phyloP scores from a whole-genome alignment of 2,329 filamentous ascomycete genomes.

The Cercospora nicotianae region DNA sequence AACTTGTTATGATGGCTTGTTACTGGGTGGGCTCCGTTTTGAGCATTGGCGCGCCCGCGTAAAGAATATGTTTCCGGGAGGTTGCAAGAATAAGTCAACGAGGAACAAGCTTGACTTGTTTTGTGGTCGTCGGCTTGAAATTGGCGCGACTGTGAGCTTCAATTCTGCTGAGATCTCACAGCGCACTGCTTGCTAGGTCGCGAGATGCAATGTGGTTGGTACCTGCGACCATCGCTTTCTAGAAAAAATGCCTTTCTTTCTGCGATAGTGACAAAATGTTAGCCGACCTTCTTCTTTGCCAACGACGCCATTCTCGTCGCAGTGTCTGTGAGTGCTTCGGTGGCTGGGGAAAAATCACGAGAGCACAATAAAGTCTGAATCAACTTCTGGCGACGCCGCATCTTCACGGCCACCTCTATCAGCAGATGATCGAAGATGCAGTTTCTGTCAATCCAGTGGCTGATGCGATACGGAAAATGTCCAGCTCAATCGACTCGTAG shows the following conservation, averaged over 20 bases:
- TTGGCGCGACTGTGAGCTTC: background rate
- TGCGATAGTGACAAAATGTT: background rate
- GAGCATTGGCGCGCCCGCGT: background rate
- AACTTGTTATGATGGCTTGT: background rate
- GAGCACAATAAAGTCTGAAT: background rate
- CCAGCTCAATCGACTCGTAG: background rate
- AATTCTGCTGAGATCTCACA: background rate
- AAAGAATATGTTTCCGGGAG: background rate
- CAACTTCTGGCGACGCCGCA: background rate
- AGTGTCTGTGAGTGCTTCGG: background rate
- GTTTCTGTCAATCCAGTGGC: background rate
- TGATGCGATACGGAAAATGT: background rate
- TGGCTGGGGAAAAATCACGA: background rate
- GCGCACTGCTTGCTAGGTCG: background rate
- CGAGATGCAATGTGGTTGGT: background rate
- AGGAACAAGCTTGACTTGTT: background rate
- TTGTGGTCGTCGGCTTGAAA: background rate
- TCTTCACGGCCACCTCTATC: background rate
- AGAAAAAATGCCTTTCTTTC: background rate
- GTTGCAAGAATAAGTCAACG: background rate
- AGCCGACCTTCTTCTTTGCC: background rate
- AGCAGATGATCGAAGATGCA: background rate
- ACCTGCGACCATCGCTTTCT: background rate
- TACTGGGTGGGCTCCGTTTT: background rate
- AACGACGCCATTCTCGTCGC: background rate